Evolutionary conservation across 495 filamentous ascomycete genomes (phyloP).

Genomic region (Copromyces sp.): DNA sequence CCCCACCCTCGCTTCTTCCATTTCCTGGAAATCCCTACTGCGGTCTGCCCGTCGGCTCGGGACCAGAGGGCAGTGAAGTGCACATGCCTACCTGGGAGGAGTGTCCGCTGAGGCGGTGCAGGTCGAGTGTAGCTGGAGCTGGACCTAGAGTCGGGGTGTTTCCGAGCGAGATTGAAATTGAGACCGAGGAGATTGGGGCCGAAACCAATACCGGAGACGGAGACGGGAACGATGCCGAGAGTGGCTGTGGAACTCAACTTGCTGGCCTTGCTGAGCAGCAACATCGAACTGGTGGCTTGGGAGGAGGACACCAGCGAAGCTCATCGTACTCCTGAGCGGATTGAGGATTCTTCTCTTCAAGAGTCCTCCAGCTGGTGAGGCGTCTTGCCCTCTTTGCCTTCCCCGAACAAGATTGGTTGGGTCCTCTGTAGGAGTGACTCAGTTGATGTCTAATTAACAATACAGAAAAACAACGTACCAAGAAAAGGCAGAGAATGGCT

Average conservation of each 20-base stretch:
- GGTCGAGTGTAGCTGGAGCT: neutral
- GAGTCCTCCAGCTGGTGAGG: neutral
- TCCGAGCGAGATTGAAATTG: neutral
- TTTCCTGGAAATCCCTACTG: constrained; percentile 1
- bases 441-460: neutral
- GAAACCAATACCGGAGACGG: neutral
- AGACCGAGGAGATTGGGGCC: neutral
- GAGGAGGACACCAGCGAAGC: neutral
- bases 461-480: neutral
- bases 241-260: neutral
- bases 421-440: neutral
- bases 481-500: neutral
- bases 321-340: neutral
- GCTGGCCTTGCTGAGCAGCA: neutral
- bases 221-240: neutral
- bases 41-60: constrained; percentile 33
- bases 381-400: neutral
- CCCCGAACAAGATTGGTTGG: neutral
- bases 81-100: constrained; percentile 17
- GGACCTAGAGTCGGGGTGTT: neutral
- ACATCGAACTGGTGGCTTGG: neutral
- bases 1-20: neutral
- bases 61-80: constrained; percentile 22
- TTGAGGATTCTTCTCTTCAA: neutral
- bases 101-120: constrained; percentile 8